These are phyloP conservation scores for Neoarthrinium moseri DNA, from an alignment of 2,329 filamentous ascomycete genomes.

Conservation along the genomic window DNA sequence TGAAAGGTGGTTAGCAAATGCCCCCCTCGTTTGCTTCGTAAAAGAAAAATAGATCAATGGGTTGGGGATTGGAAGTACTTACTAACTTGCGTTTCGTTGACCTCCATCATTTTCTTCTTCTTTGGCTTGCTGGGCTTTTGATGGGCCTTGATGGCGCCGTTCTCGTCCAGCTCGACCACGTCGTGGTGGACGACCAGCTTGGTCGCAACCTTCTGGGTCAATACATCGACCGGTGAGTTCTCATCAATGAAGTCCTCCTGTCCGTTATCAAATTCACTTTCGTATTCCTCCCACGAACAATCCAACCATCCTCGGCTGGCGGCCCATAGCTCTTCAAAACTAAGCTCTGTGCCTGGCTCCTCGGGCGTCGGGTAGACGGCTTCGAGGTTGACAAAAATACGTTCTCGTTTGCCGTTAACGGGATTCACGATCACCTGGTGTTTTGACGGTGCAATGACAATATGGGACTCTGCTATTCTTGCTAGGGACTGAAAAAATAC, in stretches of 20 bases:
- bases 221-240: conserved; percentile 22
- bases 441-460: conserved; percentile 67
- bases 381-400: conserved; percentile 83
- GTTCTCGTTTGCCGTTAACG: conserved; percentile 78
- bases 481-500: conserved; percentile 55
- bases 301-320: conserved; percentile 69
- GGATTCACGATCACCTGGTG: conserved; percentile 82
- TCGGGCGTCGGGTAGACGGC: conserved; percentile 78
- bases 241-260: conserved; percentile 18
- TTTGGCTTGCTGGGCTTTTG: conserved; percentile 50
- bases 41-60: neutral
- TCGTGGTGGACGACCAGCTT: conserved; percentile 46
- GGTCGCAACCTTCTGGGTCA: conserved; percentile 25
- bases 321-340: conserved; percentile 90
- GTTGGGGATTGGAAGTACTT: conserved; percentile 35
- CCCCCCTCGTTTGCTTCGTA: no score
- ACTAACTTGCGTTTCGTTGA: conserved; percentile 93
- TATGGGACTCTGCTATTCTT: conserved; percentile 60
- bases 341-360: conserved; percentile 71
- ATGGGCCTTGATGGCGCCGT: conserved; percentile 49
- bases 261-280: conserved; percentile 14
- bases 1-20: conserved; percentile 1
- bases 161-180: conserved; percentile 54
- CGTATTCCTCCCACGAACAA: conserved; percentile 47
- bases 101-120: conserved; percentile 79